These are phyloP conservation scores for Grosmannia huntii DNA, from an alignment of 2,329 filamentous ascomycete genomes.

Conservation along the genomic window DNA sequence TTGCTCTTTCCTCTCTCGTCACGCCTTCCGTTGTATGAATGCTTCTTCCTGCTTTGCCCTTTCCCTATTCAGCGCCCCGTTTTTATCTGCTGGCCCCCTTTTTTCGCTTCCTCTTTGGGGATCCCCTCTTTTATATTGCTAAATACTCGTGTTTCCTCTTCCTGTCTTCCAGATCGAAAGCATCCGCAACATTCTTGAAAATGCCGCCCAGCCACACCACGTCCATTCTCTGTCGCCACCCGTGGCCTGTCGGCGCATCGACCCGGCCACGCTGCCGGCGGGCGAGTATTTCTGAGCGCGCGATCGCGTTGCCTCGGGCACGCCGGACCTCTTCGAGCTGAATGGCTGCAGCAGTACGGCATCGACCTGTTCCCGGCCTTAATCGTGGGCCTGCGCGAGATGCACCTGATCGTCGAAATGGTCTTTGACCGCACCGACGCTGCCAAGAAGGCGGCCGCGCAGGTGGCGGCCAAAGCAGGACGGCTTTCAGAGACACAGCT, in stretches of 20 bases:
- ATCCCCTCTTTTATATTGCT: background rate
- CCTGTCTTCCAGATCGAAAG: constrained; percentile 24
- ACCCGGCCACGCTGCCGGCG: constrained; percentile 11
- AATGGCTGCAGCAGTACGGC: constrained; percentile 28
- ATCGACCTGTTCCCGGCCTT: too few relatives aligned
- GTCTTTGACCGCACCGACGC: too few relatives aligned
- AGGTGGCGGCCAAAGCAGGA: constrained; percentile 21
- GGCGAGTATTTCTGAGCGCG: constrained; percentile 13
- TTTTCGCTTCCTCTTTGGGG: background rate
- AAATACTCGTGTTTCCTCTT: too few relatives aligned
- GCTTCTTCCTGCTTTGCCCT: background rate
- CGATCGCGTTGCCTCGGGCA: constrained; percentile 7
- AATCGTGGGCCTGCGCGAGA: constrained; percentile 23
- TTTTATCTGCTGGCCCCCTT: background rate
- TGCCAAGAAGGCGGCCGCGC: constrained; percentile 21
- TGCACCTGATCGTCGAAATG: too few relatives aligned
- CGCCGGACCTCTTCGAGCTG: constrained; percentile 19
- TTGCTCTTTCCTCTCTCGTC: background rate
- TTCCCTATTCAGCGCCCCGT: background rate
- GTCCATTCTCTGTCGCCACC: constrained; percentile 23
- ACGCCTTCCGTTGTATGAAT: background rate
- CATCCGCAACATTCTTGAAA: constrained; percentile 25
- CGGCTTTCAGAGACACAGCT: too few relatives aligned
- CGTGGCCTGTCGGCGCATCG: constrained; percentile 19
- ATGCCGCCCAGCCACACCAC: constrained; percentile 23